phyloP scores from a whole-genome alignment of 1,284 basidiomycete genomes.

The Apiotrichum porosum region DNA sequence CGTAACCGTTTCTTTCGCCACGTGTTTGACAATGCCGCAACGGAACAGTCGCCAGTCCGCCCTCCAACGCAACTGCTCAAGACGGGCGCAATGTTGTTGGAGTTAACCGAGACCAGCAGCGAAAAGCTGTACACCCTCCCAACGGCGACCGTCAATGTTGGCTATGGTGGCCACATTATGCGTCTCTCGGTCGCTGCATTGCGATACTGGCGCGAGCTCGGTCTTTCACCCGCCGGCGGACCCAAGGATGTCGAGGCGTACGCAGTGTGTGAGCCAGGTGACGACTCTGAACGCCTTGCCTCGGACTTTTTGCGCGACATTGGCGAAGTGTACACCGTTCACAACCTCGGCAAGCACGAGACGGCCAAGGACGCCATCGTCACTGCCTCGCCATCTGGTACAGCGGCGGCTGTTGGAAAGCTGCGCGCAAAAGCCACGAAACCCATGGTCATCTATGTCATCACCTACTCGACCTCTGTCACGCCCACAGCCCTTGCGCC shows the following conservation, averaged over 20 bases:
- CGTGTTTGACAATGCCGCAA: conserved; percentile 3
- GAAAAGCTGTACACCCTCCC: conserved; percentile 5
- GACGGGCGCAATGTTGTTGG: conserved; percentile 10
- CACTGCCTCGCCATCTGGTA: background rate
- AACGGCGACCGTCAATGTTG: conserved; percentile 18
- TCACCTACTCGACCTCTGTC: conserved; percentile 1
- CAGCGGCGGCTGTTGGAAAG: background rate
- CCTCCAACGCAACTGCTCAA: conserved; percentile 5
- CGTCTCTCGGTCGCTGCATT: conserved; percentile 29
- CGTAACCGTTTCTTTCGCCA: conserved; percentile 14
- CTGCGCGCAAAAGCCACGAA: background rate
- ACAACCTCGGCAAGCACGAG: conserved; percentile 7
- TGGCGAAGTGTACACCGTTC: conserved; percentile 16
- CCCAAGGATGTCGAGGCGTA: conserved; percentile 30
- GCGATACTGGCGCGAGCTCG: conserved; percentile 41
- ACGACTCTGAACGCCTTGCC: conserved; percentile 7
- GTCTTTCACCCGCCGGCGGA: conserved; percentile 37
- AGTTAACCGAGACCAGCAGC: conserved; percentile 4
- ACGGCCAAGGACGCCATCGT: background rate
- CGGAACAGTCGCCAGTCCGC: background rate
- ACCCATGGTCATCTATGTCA: conserved; percentile 11
- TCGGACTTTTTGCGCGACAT: conserved; percentile 17
- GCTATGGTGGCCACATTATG: conserved; percentile 28
- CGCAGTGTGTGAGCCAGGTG: conserved; percentile 19
- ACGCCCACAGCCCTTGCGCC: background rate